phyloP scores from a whole-genome alignment of 78 protist genomes.

The Dictyostelium brefeldianum region DNA sequence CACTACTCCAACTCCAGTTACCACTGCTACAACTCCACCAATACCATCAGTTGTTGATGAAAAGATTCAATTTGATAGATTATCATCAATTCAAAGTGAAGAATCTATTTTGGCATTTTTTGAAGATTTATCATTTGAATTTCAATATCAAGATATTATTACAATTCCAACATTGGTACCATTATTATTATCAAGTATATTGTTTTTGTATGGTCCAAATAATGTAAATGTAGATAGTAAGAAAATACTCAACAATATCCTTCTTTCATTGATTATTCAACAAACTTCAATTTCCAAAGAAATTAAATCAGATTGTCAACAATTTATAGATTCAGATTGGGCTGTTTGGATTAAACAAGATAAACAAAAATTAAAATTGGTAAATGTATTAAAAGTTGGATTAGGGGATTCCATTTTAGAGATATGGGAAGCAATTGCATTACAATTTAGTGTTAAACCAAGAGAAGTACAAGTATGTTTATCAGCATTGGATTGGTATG shows the following conservation, averaged over 20 bases:
- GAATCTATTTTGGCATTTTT: conserved; percentile 38
- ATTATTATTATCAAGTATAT: background rate
- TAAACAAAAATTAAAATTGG: background rate
- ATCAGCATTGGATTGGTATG: conserved; percentile 52
- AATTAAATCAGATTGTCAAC: background rate
- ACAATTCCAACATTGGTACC: conserved; percentile 27
- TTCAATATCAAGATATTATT: conserved; percentile 44
- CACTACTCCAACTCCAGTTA: background rate
- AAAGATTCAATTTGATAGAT: background rate
- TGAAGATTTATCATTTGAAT: conserved; percentile 65
- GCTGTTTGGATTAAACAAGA: background rate
- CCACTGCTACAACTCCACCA: background rate
- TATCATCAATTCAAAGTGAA: conserved; percentile 20
- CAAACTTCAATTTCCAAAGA: conserved; percentile 33
- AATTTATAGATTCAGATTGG: conserved; percentile 28
- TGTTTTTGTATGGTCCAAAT: conserved; percentile 42
- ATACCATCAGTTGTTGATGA: background rate
- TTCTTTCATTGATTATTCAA: conserved; percentile 17
- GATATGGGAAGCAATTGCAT: conserved; percentile 28
- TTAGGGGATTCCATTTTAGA: conserved; percentile 34
- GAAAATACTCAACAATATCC: conserved; percentile 28
- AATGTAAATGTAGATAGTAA: background rate
- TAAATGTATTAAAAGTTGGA: background rate
- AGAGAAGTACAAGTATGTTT: background rate
- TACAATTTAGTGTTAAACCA: conserved; percentile 39